phyloP scores from a whole-genome alignment of 108 stramenopile species.

The Cyclotella choctawhatcheeana region DNA sequence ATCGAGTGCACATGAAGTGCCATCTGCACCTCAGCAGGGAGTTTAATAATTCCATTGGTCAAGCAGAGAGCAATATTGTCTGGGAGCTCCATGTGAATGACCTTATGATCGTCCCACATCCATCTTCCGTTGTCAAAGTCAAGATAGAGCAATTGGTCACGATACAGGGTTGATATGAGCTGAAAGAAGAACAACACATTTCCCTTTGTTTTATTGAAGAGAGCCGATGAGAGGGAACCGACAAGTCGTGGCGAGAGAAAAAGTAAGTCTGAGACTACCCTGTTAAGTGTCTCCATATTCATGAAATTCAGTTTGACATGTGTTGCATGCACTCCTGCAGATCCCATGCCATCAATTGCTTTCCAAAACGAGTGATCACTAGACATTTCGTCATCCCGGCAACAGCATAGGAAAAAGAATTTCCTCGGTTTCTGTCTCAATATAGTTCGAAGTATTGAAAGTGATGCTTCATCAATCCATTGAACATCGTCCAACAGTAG shows the following conservation, averaged over 20 bases:
- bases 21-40: constrained; percentile 16
- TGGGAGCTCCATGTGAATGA: neutral
- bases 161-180: constrained; percentile 9
- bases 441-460: neutral
- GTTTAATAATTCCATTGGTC: constrained; percentile 2
- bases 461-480: constrained; percentile 20
- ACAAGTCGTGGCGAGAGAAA: constrained; percentile 13
- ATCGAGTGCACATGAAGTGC: constrained; percentile 15
- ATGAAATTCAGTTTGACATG: neutral
- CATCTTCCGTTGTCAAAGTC: constrained; percentile 10
- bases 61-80: constrained; percentile 26
- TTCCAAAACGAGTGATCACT: constrained; percentile 9
- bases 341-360: neutral
- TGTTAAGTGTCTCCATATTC: constrained; percentile 16
- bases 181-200: constrained; percentile 19
- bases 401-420: constrained; percentile 21
- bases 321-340: neutral
- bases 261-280: constrained; percentile 22
- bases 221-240: constrained; percentile 1
- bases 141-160: constrained; percentile 4
- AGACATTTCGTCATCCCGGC: constrained; percentile 19
- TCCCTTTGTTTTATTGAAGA: constrained; percentile 28
- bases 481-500: constrained; percentile 13
- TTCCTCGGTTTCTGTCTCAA: neutral
- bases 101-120: constrained; percentile 24